Evolutionary conservation across 768 basidiomycete genomes (phyloP), one percentile per base, ranked within the genome.

Genomic region (Saitozyma podzolica): DNA sequence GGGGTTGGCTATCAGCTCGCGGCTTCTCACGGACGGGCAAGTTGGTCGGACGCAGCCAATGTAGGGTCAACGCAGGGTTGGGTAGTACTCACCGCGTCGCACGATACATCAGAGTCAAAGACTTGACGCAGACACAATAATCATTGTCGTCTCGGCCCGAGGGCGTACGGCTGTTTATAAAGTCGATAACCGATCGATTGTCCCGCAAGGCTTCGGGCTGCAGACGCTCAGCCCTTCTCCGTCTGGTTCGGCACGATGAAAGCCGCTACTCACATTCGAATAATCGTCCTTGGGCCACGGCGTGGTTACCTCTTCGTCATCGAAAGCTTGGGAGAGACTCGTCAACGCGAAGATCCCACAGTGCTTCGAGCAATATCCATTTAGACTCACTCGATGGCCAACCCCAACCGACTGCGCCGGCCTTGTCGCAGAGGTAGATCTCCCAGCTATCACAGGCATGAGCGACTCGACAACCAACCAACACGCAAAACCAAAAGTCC

Each of bases 271-370:
- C 39, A 69, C 70, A n/a, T 17, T 54, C 7, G 59, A 60, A 42
- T 67, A 73, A 16, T 65, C 52, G 6, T 65, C 71, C 16, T 50
- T 37, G 2, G 72, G 72, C 67, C 66, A 74, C 16, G 72, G 69
- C 0, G 72, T 74, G 0, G 72, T 67, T 43, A 74, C 65, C 39
- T 74, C 72, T 3, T 70, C 63, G n/a, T 65, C 65, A n/a, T 58
- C 49, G 58, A 68, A 68, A 8, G 63, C 69, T 68, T 53, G n/a
- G 19, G 1, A 29, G 2, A 29, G 5, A 5, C 29, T 9, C 29
- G 19, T 43, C 1, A 58, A 48, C 52, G 41, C 14, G 6, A 29
- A 29, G 11, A 56, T 54, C 8, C 49, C n/a, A n/a, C 16, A 47
- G 17, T 11, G 9, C 6, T 10, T 8, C 8, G n/a, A 56, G 6